These are phyloP conservation scores for Rhodamnia rubescens DNA, from an alignment of 345 rosid species.

Conservation along the genomic window DNA sequence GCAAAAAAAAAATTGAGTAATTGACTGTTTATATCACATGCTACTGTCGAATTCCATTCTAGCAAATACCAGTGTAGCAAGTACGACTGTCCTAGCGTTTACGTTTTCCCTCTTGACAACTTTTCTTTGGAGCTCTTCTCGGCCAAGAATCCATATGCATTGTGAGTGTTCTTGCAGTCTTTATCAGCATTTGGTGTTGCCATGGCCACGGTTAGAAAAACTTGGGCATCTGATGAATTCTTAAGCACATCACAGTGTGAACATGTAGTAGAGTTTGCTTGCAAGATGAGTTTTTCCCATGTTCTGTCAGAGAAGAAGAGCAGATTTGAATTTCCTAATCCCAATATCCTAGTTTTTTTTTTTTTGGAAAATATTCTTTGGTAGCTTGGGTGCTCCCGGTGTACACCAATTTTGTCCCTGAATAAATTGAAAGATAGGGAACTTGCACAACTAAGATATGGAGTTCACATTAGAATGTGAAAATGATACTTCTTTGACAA, in stretches of 20 bases:
- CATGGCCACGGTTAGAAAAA: constrained; percentile 53
- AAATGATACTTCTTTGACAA: too few species aligned
- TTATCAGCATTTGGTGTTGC: constrained; percentile 62
- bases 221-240: constrained; percentile 47
- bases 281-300: too few species aligned
- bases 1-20: not conserved
- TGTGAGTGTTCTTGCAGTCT: constrained; percentile 46
- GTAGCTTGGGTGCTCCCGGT: too few species aligned
- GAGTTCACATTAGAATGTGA: too few species aligned
- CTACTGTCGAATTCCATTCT: constrained; percentile 48
- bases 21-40: constrained; percentile 4
- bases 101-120: constrained; percentile 64
- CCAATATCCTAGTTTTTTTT: too few species aligned
- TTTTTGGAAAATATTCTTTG: too few species aligned
- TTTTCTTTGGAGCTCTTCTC: constrained; percentile 48
- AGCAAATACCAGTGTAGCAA: constrained; percentile 62
- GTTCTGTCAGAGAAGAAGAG: too few species aligned
- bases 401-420: too few species aligned
- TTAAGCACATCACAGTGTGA: constrained; percentile 26
- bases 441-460: too few species aligned
- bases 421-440: too few species aligned
- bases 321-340: too few species aligned
- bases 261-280: not conserved
- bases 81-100: constrained; percentile 52
- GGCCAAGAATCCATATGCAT: constrained; percentile 40